Evolutionary conservation across 2,329 filamentous ascomycete species (phyloP).

Genomic region (Eutypa lata): DNA sequence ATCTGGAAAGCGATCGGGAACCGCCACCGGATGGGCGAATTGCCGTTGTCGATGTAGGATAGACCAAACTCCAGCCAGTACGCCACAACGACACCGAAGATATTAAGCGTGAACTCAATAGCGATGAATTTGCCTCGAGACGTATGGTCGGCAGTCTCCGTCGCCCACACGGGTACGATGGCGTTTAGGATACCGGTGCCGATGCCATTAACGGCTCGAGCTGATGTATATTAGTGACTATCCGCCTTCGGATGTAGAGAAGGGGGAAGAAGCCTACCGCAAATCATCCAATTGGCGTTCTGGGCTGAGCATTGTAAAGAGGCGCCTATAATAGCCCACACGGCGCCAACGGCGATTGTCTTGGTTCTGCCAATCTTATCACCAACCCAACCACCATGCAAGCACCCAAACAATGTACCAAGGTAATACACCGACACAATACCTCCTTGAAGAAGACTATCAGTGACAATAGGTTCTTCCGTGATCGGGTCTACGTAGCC

Average conservation of each 20-base stretch:
- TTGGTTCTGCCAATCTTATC: conserved; percentile 61
- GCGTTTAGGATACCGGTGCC: conserved; percentile 69
- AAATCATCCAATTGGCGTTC: conserved; percentile 69
- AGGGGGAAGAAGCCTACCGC: conserved; percentile 39
- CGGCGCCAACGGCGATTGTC: conserved; percentile 57
- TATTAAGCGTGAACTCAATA: conserved; percentile 71
- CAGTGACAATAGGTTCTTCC: conserved; percentile 49
- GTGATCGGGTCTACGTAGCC: conserved; percentile 53
- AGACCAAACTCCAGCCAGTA: conserved; percentile 62
- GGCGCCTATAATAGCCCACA: conserved; percentile 60
- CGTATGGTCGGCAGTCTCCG: conserved; percentile 65
- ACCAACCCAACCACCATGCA: conserved; percentile 62
- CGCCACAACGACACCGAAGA: conserved; percentile 63
- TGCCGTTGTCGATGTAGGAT: conserved; percentile 57
- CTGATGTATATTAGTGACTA: conserved; percentile 24
- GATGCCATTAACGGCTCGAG: conserved; percentile 59
- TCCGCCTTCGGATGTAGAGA: background rate
- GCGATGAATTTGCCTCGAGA: conserved; percentile 67
- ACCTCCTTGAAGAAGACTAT: conserved; percentile 60
- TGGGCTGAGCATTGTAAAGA: conserved; percentile 62
- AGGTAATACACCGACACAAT: conserved; percentile 57
- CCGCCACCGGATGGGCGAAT: conserved; percentile 59
- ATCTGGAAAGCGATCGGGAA: conserved; percentile 72
- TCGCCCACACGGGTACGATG: conserved; percentile 69
- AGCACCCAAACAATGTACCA: conserved; percentile 59